Evolutionary conservation across 1,139 yeast species (phyloP), one percentile per base, ranked within the genome.

Genomic region (Sugiyamaella japonica): DNA sequence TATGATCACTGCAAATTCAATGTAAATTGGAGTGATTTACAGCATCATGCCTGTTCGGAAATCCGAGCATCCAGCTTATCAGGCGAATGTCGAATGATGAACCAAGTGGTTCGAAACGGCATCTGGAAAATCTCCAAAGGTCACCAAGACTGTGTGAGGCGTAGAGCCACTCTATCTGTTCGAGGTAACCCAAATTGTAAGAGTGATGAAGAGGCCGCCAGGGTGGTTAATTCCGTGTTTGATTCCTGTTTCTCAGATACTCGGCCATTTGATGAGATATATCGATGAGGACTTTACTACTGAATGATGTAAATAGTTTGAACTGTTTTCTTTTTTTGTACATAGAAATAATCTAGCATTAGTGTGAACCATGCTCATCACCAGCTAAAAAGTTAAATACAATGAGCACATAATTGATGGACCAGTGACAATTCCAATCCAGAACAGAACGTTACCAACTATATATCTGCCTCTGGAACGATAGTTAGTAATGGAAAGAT

Each of bases 11-110:
- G 89, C 62, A 86, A 89, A 69, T 93, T 95, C 74, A 77, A 89
- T 53, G 89, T 93, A 8, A 87, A 93, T 69, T 86, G 96, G 84
- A 69, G 78, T 55, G 82, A 93, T 70, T 75, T 95, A 66, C 82
- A 83, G 65, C 99, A 93, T 67, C 99, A 93, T 69, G 99, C 99
- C 0, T 95, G 99, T 70, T 86, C 97, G 0, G 99, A 93, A 72
- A 89, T 93, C 52, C 77, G 99, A 58, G 99, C 99, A 0, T 86
- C 95, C 12, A 85, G 89, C 67, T 76, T 93, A 38, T 87, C 96
- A 65, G 99, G 99, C 7, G 99, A 93, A 68, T 93, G 99, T 71
- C 80, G 98, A 37, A 83, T 93, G 65, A 81, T 86, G 82, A 87
- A 86, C 63, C 97, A 93, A 69, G 84, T 93, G 61, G 80, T 81